These are phyloP conservation scores for Trypanosomatidae sp. DNA, from an alignment of 208 protist species.

Conservation along the genomic window DNA sequence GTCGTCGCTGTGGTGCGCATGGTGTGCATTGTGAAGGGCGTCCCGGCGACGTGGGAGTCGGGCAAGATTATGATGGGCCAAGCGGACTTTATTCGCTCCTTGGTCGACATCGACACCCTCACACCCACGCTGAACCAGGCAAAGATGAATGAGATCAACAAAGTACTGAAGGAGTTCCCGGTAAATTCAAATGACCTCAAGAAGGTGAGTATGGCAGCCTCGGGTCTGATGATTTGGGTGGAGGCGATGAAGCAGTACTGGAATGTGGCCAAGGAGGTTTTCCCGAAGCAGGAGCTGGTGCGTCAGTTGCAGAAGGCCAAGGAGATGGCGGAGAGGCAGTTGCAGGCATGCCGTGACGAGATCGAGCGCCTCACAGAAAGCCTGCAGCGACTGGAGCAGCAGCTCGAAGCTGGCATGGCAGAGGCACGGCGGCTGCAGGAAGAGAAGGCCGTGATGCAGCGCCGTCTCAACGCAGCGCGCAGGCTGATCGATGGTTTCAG, in stretches of 20 bases:
- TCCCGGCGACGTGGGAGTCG: constrained; percentile 87
- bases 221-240: constrained; percentile 97
- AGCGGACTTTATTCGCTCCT: constrained; percentile 88
- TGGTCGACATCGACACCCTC: constrained; percentile 91
- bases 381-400: constrained; percentile 87
- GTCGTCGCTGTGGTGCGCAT: constrained; percentile 96
- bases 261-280: constrained; percentile 96
- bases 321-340: constrained; percentile 86
- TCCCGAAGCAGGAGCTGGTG: constrained; percentile 96
- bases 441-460: constrained; percentile 95
- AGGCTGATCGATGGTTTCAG: constrained; percentile 97
- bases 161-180: constrained; percentile 90
- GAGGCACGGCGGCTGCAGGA: constrained; percentile 93
- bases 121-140: constrained; percentile 89
- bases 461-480: constrained; percentile 94
- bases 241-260: constrained; percentile 98
- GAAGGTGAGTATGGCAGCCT: constrained; percentile 92
- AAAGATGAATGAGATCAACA: constrained; percentile 95
- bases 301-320: constrained; percentile 92
- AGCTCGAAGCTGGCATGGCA: constrained; percentile 87
- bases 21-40: constrained; percentile 93
- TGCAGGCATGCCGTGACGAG: constrained; percentile 86
- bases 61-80: constrained; percentile 94
- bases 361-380: constrained; percentile 93
- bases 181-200: constrained; percentile 93